Conservation (phyloP, 305 asterid genomes). For the Petunia hybrid region DNA sequence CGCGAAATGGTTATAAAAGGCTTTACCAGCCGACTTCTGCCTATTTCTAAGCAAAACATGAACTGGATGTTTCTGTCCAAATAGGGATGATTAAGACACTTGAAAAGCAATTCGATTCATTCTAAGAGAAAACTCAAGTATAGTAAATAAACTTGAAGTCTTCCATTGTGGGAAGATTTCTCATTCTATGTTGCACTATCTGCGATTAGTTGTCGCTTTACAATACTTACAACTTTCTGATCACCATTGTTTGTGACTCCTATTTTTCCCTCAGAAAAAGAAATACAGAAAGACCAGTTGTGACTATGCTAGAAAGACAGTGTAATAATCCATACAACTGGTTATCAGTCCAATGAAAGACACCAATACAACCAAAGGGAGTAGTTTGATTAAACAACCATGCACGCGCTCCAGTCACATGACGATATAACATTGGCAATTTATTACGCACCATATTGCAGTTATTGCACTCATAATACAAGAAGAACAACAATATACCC, state of each 20-base stretch:
- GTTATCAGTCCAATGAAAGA: background rate
- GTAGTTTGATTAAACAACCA: conserved; percentile 5
- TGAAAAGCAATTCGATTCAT: background rate
- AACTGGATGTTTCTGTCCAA: background rate
- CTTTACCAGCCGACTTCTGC: background rate
- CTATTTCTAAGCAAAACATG: background rate
- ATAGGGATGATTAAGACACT: background rate
- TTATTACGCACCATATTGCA: conserved; percentile 1
- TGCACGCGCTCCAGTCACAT: background rate
- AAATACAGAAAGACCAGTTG: background rate
- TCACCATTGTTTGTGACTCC: background rate
- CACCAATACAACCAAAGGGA: conserved; percentile 3
- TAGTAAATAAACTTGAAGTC: background rate
- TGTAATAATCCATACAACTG: background rate
- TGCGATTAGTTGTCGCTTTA: background rate
- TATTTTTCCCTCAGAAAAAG: background rate
- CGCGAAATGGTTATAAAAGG: background rate
- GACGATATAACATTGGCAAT: background rate
- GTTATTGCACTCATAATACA: background rate
- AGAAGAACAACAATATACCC: too few species aligned
- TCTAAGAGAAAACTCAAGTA: background rate
- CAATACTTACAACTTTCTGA: background rate
- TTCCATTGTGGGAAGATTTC: background rate
- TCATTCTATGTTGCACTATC: background rate
- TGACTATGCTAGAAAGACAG: too few species aligned